These are phyloP conservation scores for Agastache rugosa DNA, from an alignment of 257 asterid genomes.

Conservation along the genomic window DNA sequence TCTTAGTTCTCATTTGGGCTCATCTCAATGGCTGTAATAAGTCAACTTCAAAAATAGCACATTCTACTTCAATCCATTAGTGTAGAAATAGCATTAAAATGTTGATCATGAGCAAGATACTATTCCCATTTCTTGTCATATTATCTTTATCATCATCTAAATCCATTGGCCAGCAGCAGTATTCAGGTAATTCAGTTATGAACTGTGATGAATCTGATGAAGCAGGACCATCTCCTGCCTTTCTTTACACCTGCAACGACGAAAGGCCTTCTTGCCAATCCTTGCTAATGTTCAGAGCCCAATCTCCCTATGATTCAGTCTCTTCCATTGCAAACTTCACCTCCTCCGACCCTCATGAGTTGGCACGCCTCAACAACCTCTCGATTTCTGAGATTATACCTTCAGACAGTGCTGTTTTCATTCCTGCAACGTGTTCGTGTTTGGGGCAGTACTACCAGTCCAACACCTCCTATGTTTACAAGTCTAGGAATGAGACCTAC, in stretches of 20 bases:
- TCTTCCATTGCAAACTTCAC: constrained; percentile 60
- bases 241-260: constrained; percentile 60
- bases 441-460: constrained; percentile 65
- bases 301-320: constrained; percentile 44
- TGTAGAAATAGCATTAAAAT: neutral
- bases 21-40: neutral
- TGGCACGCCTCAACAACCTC: constrained; percentile 55
- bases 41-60: neutral
- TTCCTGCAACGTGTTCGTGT: constrained; percentile 67
- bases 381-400: constrained; percentile 43
- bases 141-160: constrained; percentile 31
- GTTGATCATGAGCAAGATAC: constrained; percentile 37
- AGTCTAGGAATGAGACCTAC: constrained; percentile 39
- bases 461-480: constrained; percentile 49
- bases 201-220: constrained; percentile 45
- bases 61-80: neutral
- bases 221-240: constrained; percentile 48
- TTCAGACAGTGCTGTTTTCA: constrained; percentile 47
- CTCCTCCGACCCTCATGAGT: constrained; percentile 45
- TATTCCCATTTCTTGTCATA: constrained; percentile 28
- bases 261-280: constrained; percentile 50
- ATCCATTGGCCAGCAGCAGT: constrained; percentile 52
- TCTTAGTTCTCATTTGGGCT: neutral
- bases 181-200: constrained; percentile 47
- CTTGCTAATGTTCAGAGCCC: constrained; percentile 56